Evolutionary conservation across 495 filamentous ascomycete genomes (phyloP), one percentile per base, ranked within the genome.

Genomic region (Bathelium albidoporum): DNA sequence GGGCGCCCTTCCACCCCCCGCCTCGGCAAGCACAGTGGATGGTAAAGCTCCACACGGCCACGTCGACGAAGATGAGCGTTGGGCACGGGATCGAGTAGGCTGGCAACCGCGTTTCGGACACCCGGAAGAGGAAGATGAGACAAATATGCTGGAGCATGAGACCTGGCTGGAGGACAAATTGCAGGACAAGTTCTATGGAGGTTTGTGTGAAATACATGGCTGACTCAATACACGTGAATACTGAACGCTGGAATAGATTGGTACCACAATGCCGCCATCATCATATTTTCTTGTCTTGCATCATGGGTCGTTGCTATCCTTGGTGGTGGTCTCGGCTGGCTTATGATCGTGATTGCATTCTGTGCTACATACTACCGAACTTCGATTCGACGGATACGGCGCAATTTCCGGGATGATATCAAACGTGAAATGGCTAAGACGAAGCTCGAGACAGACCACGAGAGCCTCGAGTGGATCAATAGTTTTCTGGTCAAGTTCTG

Each of bases 401-500:
- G 95, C 62, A 99, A 99, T 73, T 96, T 96, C 70, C 85, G 93
- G 39, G 94, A 99, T 76, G 94, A 99, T 70, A 79, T 99, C 49
- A 85, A 84, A 59, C 87, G 94, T n/a, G 92, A 97, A 74, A 84
- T 97, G 84, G 85, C 89, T 32, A 91, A 97, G 73, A 85, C 84
- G 71, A 89, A 83, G 63, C 77, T 99, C 62, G 94, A 97, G 67
- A 95, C 88, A 10, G 95, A 99, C 70, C 87, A 84, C 29, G 94
- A 99, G 75, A 93, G 87, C 68, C 76, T 99, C 41, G 94, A 99
- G 73, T 99, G 94, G 94, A 97, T 99, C 69, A 99, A 99, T 80
- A 95, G 91, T 73, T 97, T 97, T 77, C 67, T 97, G 66, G 86
- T 94, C 73, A 99, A 97, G 73, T 97, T 99, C 77, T 99, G 94